Evolutionary conservation across 164 flowering plant genomes (phyloP).

Genomic region (Warburgia ugandensis): DNA sequence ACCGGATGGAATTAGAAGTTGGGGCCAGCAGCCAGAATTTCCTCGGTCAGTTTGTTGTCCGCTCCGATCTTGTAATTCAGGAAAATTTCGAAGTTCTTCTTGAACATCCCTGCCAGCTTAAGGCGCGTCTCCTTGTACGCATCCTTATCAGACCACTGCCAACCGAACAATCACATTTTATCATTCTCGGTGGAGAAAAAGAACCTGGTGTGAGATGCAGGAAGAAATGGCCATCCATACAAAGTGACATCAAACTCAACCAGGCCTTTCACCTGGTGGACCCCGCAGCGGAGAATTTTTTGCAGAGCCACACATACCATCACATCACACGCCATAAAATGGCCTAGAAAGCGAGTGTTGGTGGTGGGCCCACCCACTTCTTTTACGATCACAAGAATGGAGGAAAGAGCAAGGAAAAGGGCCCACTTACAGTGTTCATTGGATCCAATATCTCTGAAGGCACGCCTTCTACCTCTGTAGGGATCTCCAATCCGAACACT

Average conservation of each 20-base stretch:
- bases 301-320: no score
- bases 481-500: conserved; percentile 88
- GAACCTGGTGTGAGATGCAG: no score
- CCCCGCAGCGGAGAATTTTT: no score
- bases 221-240: no score
- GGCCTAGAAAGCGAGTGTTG: no score
- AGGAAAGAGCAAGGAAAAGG: no score
- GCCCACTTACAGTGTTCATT: conserved; percentile 74
- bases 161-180: no score
- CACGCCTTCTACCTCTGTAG: conserved; percentile 73
- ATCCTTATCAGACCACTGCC: conserved; percentile 82
- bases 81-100: conserved; percentile 78
- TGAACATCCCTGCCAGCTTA: conserved; percentile 86
- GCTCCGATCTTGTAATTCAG: conserved; percentile 71
- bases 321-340: not conserved
- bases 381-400: no score
- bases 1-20: conserved; percentile 45
- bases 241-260: no score
- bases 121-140: conserved; percentile 61
- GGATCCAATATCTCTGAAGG: conserved; percentile 91
- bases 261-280: no score
- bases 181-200: no score
- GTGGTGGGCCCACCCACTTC: no score
- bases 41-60: conserved; percentile 66
- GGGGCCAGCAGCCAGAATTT: conserved; percentile 94